These are phyloP conservation scores for Onygenales sp. DNA, from an alignment of 2,329 filamentous ascomycete species.

Conservation along the genomic window DNA sequence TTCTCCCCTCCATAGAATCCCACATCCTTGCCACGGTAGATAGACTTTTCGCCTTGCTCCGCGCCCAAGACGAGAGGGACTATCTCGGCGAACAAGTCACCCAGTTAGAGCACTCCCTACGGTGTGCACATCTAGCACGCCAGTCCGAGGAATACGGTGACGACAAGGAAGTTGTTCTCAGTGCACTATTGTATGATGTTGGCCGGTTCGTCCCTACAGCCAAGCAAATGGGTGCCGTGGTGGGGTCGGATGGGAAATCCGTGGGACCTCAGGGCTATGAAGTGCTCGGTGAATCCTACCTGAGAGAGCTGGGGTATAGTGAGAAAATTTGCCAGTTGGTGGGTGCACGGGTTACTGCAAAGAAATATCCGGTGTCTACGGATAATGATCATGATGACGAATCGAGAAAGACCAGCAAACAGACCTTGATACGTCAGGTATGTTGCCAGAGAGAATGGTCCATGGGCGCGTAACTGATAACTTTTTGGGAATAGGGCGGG, in stretches of 20 bases:
- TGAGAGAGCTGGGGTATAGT: constrained; percentile 20
- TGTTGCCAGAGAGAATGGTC: too few relatives aligned
- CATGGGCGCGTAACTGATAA: too few relatives aligned
- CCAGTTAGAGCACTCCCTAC: constrained; percentile 22
- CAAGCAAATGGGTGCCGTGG: constrained; percentile 18
- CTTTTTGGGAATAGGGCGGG: too few relatives aligned
- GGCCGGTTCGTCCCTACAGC: constrained; percentile 23
- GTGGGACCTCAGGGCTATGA: constrained; percentile 21
- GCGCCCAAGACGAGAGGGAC: constrained; percentile 19
- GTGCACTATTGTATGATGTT: constrained; percentile 21
- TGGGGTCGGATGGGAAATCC: constrained; percentile 17
- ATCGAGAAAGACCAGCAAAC: too few relatives aligned
- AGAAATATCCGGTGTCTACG: constrained; percentile 1
- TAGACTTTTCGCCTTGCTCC: constrained; percentile 16
- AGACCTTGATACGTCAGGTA: too few relatives aligned
- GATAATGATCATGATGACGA: too few relatives aligned
- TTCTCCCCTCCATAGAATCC: too few relatives aligned
- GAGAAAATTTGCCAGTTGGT: constrained; percentile 21
- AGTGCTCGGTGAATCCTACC: constrained; percentile 20
- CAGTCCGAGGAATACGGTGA: constrained; percentile 8
- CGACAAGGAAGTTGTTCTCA: constrained; percentile 20
- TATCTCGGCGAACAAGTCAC: constrained; percentile 22
- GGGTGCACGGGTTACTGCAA: constrained; percentile 23
- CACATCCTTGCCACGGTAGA: too few relatives aligned
- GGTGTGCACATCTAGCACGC: constrained; percentile 18